Base-by-base conservation (phyloP, 2,329 filamentous ascomycete genomes). In the Paecilomyces fulvus region DNA sequence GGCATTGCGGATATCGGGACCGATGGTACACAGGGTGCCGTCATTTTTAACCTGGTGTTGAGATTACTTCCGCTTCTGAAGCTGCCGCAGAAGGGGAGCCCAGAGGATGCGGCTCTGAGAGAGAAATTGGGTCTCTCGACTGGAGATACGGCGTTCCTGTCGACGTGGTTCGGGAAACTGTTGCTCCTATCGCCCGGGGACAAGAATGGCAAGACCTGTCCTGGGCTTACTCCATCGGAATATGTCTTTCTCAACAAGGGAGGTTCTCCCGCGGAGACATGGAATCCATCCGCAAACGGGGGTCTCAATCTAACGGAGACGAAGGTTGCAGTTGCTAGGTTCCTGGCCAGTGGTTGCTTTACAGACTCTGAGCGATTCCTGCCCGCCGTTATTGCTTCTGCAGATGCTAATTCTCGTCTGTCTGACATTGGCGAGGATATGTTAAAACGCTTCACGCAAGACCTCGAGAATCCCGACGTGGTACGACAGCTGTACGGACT, bases 391-490 rank as follows among this genome's bases (percentile, higher is more conserved):
- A 91, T 89, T 68, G 91, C 92, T 4, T 87, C 90, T 25, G 86
- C 90, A 0, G 92, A 92, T 71, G 77, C 85, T 1, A 94, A 96
- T 61, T 90, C 86, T 33, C 83, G 87, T 8, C 85, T 96, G 37
- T 85, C 89, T 10, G 84, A 88, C n/a, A 77, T 90, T n/a, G 92
- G 89, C 0, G 90, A 96, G 56, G 91, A 96, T 64, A 83, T 95
- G 52, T 73, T 97, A 61, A 99, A 96, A 73, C 81, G 92, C 61
- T 88, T 83, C 30, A 81, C 78, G 28, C 77, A 83, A 9, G 77
- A 83, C 1, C 76, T 96, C 25, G 92, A 97, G 68, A 81, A 90
- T 59, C 65, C 77, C 9, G 63, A 70, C 0, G 72, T 91, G 1
- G 79, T 95, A 2, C 75, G 81, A 56, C 77, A 80, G 14, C 76